These are phyloP conservation scores for Triticum urartu DNA, from an alignment of 176 grass and related monocot genomes.

Conservation along the genomic window DNA sequence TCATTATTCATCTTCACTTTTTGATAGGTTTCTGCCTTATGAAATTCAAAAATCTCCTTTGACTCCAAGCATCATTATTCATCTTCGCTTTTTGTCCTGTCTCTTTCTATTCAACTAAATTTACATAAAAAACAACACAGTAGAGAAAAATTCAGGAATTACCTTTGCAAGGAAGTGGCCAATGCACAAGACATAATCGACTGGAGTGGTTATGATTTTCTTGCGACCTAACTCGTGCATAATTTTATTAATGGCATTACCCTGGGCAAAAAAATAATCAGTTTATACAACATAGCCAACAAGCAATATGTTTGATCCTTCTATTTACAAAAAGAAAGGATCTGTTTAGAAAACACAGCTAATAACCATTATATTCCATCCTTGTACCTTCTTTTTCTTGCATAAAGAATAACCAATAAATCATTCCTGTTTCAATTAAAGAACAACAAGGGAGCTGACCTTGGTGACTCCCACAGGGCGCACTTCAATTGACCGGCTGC, in stretches of 20 bases:
- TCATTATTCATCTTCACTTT: too few species aligned
- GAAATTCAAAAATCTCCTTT: too few species aligned
- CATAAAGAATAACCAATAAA: background rate
- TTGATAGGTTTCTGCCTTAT: too few species aligned
- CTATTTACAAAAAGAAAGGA: background rate
- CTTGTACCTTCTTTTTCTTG: background rate
- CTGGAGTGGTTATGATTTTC: conserved; percentile 77
- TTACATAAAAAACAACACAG: background rate
- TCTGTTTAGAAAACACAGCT: background rate
- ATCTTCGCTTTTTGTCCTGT: too few species aligned
- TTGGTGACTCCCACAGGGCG: conserved; percentile 84
- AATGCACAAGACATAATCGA: conserved; percentile 85
- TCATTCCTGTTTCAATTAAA: background rate
- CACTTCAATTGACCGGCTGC: conserved; percentile 86
- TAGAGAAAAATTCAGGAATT: conserved; percentile 20
- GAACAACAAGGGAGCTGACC: conserved; percentile 27
- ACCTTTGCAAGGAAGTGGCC: conserved; percentile 97
- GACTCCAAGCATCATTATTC: too few species aligned
- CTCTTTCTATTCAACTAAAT: too few species aligned
- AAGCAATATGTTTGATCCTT: background rate
- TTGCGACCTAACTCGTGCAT: conserved; percentile 75
- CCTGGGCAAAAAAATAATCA: conserved; percentile 45
- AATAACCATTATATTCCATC: background rate
- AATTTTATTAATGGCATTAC: conserved; percentile 76
- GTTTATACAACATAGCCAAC: background rate